Percentiles rank a stretch among this genome's conserved stretches.
Evolutionary conservation across 768 basidiomycete species (phyloP).

Genomic region (Termitomyces sp.): DNA sequence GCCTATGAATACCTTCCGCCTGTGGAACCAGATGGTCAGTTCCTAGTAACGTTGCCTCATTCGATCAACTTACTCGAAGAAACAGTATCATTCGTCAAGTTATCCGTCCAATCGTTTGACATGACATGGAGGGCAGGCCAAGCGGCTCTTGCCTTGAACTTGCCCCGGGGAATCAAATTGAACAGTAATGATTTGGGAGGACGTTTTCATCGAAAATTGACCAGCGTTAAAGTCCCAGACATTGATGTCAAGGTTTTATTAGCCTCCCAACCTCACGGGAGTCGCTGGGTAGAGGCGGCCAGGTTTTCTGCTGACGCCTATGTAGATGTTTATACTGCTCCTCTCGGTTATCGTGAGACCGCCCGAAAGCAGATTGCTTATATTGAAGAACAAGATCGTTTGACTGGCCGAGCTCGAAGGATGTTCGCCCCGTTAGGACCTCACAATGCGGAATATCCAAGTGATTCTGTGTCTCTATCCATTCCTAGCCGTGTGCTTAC

Average conservation of each 20-base stretch:
- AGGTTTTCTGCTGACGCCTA: constrained; percentile 45
- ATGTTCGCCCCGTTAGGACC: constrained; percentile 33
- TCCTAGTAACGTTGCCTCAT: neutral
- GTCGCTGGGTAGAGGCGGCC: constrained; percentile 66
- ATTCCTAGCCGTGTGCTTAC: neutral
- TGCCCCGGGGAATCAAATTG: constrained; percentile 57
- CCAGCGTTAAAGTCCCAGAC: constrained; percentile 52
- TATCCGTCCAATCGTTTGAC: constrained; percentile 51
- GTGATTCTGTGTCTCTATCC: constrained; percentile 4
- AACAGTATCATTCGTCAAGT: constrained; percentile 80
- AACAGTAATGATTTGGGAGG: constrained; percentile 77
- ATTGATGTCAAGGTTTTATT: constrained; percentile 47
- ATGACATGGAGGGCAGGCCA: constrained; percentile 47
- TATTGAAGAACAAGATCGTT: constrained; percentile 61
- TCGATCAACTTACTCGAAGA: neutral
- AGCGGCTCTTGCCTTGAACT: constrained; percentile 47
- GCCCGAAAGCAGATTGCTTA: constrained; percentile 59
- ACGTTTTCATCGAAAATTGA: constrained; percentile 57
- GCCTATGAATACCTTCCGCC: constrained; percentile 58
- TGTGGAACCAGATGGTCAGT: constrained; percentile 74
- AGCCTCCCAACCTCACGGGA: constrained; percentile 28
- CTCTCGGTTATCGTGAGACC: constrained; percentile 45
- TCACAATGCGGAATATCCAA: constrained; percentile 8
- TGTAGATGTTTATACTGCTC: constrained; percentile 67
- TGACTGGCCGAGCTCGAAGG: constrained; percentile 56